Base-by-base conservation (phyloP, 2,329 filamentous ascomycete species). In the Colletotrichum lupini region DNA sequence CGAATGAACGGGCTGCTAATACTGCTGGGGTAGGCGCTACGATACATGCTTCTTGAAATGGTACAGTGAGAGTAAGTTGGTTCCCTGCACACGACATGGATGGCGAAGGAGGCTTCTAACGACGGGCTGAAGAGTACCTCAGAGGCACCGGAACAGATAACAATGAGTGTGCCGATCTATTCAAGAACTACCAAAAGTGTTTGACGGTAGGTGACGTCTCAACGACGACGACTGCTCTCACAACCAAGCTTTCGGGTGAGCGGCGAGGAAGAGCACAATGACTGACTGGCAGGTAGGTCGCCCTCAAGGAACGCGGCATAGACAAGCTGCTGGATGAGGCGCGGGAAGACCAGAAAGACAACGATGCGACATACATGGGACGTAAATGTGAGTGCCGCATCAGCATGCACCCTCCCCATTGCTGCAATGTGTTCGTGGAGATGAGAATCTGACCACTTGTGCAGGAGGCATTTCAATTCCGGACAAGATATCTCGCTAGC, bases 11-110 rank as follows among this genome's bases (percentile, higher is more conserved):
- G 37, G 24, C 46, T 64, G 26, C 61, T 64, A 56, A 37, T 26
- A 46, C 64, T 78, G 68, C 74, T 74, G 55, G 55, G 16, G 3
- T 74, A 98, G 95, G 82, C 94, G 92, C 78, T 99, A 99, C 81
- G 97, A 99, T 83, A 95, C 93, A 65, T 99, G 97, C 85, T 99
- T 99, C 82, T 86, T 99, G 76, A 98, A 98, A 85, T 99, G 97
- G 97, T 99, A 99, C 83, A 98, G 95, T 81, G 97, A 99, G 85
- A 98, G 97, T 98, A 87, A 72, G 92, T 83, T 35, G 59, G 83
- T 35, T 76, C 30, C 66, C 63, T 32, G 22, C 42, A 30, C 42
- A 37, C 22, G 57, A 22, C 14, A 28, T 35, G 6, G 5, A 30
- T 11, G 11, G 11, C 26, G 19, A 24, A 59, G 30, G n/a, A 37